A percentile compares a stretch with the other conserved stretches of the same genome.
These are phyloP conservation scores for Globisporangium viniferum DNA, from an alignment of 352 stramenopile genomes.

Conservation along the genomic window DNA sequence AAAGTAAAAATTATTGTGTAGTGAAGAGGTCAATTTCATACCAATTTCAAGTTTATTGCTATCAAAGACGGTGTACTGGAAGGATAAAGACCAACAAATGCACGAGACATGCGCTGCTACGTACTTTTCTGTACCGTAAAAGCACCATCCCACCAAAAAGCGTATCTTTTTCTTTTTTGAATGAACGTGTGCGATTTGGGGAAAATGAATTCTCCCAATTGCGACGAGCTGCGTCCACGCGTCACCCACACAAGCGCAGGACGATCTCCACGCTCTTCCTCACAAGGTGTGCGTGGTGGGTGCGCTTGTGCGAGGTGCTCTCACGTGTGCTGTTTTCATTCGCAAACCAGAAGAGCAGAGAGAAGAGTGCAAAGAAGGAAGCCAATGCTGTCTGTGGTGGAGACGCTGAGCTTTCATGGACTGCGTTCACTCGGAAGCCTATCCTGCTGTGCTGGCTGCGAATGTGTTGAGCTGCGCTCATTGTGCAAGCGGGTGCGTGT, in stretches of 20 bases:
- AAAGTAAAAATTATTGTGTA: background rate
- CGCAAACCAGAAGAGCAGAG: background rate
- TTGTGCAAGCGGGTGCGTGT: background rate
- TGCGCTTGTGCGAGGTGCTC: background rate
- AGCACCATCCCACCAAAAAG: background rate
- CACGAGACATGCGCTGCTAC: background rate
- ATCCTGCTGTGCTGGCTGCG: background rate
- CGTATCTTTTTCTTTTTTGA: conserved; percentile 2
- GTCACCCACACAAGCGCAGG: background rate
- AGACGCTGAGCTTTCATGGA: background rate
- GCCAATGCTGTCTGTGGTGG: background rate
- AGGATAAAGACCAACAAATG: background rate
- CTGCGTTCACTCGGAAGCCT: background rate
- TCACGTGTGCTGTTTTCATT: background rate
- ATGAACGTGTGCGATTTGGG: background rate
- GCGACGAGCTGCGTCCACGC: background rate
- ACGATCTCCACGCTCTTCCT: background rate
- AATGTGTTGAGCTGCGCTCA: background rate
- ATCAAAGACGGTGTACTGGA: background rate
- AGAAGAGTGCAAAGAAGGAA: background rate
- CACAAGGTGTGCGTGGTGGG: background rate
- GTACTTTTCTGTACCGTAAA: background rate
- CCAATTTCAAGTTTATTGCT: background rate
- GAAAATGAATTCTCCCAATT: background rate
- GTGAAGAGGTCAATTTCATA: background rate